Percentiles rank a stretch among this genome's conserved stretches.
phyloP scores from a whole-genome alignment of 1,284 basidiomycete genomes.

The Grifola frondosa region DNA sequence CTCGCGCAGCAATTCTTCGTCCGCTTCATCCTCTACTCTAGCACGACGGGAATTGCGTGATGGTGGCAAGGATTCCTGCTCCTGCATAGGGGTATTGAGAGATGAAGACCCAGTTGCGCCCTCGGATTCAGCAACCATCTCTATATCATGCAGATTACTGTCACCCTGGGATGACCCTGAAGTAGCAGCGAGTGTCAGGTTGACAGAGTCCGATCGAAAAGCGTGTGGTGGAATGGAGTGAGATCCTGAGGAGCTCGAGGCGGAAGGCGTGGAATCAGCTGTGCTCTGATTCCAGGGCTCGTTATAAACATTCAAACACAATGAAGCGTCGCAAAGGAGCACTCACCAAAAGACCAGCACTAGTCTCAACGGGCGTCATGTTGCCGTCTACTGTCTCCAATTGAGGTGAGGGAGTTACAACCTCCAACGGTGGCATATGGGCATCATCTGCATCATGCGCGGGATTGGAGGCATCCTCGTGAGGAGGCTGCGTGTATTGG shows the following conservation, averaged over 20 bases:
- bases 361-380: conserved; percentile 7
- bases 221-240: background rate
- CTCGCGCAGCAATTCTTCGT: conserved; percentile 27
- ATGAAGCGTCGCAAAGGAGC: conserved; percentile 1
- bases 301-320: no score
- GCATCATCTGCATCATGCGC: conserved; percentile 3
- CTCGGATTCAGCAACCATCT: conserved; percentile 3
- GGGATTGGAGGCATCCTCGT: conserved; percentile 1
- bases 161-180: no score
- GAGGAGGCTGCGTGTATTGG: conserved; percentile 4
- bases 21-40: conserved; percentile 30
- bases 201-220: no score
- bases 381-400: conserved; percentile 3
- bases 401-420: background rate
- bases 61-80: background rate
- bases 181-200: no score
- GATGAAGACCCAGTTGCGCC: background rate
- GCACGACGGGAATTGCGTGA: conserved; percentile 21
- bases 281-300: no score
- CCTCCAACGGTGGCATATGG: conserved; percentile 9
- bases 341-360: conserved; percentile 4
- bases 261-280: background rate
- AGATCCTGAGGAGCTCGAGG: background rate
- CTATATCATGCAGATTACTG: conserved; percentile 18
- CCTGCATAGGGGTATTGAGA: background rate